A percentile compares a stretch with the other conserved stretches of the same genome.
Evolutionary conservation across 2,329 filamentous ascomycete genomes (phyloP).

Genomic region (Fusarium sp.): DNA sequence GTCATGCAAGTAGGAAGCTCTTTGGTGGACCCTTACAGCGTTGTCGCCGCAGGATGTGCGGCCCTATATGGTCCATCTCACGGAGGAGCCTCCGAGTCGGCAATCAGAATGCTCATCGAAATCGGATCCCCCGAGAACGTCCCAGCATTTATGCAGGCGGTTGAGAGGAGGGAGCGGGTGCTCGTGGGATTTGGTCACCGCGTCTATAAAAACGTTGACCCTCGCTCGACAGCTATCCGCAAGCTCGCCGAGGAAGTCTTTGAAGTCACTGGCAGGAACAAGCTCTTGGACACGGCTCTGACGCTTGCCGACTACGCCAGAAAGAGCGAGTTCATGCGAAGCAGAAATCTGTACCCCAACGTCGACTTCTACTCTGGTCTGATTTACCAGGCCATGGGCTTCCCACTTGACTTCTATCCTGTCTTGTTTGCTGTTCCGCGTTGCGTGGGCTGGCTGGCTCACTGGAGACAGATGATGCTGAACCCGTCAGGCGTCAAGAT

Average conservation of each 20-base stretch:
- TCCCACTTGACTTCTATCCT: slow-evolving; percentile 64
- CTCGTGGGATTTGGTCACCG: slow-evolving; percentile 67
- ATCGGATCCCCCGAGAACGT: slow-evolving; percentile 63
- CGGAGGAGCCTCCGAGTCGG: slow-evolving; percentile 68
- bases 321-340: slow-evolving; percentile 61
- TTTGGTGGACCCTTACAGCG: slow-evolving; percentile 65
- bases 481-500: slow-evolving; percentile 61
- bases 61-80: slow-evolving; percentile 67
- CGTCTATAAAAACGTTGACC: slow-evolving; percentile 65
- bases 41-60: slow-evolving; percentile 63
- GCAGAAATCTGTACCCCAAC: slow-evolving; percentile 61
- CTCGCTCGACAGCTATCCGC: slow-evolving; percentile 61
- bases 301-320: slow-evolving; percentile 58
- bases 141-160: slow-evolving; percentile 60
- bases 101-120: slow-evolving; percentile 64
- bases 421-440: slow-evolving; percentile 63
- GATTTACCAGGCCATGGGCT: slow-evolving; percentile 65
- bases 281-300: slow-evolving; percentile 61
- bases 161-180: slow-evolving; percentile 62
- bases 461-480: slow-evolving; percentile 64
- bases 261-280: slow-evolving; percentile 61
- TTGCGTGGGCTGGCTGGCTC: slow-evolving; percentile 63
- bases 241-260: slow-evolving; percentile 62
- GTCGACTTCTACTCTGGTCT: slow-evolving; percentile 64
- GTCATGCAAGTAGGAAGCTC: slow-evolving; percentile 67